Evolutionary conservation across 139 green algal genomes (phyloP), one percentile per base, ranked within the genome.

Genomic region (Chara braunii): DNA sequence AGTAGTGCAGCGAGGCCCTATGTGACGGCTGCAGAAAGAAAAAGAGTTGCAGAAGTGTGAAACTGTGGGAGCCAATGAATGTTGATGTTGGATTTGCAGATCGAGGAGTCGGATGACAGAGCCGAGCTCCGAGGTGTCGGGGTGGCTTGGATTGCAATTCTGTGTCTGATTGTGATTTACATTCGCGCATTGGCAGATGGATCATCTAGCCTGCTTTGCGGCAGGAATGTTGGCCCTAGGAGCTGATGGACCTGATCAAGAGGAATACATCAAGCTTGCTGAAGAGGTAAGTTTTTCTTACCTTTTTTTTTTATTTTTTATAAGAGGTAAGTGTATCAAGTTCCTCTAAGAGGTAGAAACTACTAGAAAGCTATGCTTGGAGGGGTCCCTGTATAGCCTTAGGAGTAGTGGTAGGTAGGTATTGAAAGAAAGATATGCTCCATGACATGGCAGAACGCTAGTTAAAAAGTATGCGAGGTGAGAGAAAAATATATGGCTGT

Each of bases 141-240:
- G 18, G 18, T 18, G 18, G 18, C 40, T 48, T 48, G 18, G 18
- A 26, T 48, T 48, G 18, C 40, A 18, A 48, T 18, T 48, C 40
- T 48, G 18, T 18, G 18, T 48, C 40, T 26, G 18, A 58, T 28
- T 18, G 18, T 18, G 18, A 26, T 18, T 48, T 48, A 26, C 11
- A 29, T 12, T 58, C 24, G 28, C 50, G 12, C n/a, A 11, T 58
- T 11, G 32, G 11, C 50, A 70, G 68, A 86, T 88, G 73, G 80
- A 88, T 51, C 84, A 90, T 62, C 66, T 90, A 29, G 67, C 68
- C 0, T 90, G 85, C 76, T 90, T 90, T 50, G 61, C 80, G 12
- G 66, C 76, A 4, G 85, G 71, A 30, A 90, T 86, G 78, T 68
- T 90, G 29, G 78, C 79, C 3, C 72, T 89, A 36, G 64, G 64